Evolutionary conservation across 371 early-diverging fungal species (phyloP).

Genomic region (Mucor irregularis): DNA sequence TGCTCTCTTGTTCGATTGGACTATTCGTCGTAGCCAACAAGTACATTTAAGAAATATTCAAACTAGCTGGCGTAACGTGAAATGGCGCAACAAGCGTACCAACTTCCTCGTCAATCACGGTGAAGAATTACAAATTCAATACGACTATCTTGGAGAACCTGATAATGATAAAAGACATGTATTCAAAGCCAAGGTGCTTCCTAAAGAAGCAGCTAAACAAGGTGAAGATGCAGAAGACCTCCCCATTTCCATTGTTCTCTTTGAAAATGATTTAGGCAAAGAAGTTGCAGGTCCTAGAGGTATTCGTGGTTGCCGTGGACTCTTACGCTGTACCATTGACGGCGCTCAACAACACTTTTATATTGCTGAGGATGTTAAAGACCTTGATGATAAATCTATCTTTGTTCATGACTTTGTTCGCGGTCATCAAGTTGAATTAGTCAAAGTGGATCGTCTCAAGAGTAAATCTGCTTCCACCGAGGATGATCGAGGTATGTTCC

Average conservation of each 20-base stretch:
- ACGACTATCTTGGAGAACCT: constrained; percentile 42
- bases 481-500: constrained; percentile 38
- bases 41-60: constrained; percentile 52
- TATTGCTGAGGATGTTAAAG: constrained; percentile 48
- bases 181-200: constrained; percentile 33
- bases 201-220: constrained; percentile 24
- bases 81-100: constrained; percentile 46
- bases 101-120: constrained; percentile 37
- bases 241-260: constrained; percentile 16
- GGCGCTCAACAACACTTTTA: constrained; percentile 57
- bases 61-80: constrained; percentile 60
- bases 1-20: constrained; percentile 59
- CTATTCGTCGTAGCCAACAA: constrained; percentile 46
- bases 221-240: constrained; percentile 14
- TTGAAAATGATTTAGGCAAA: constrained; percentile 28
- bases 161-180: constrained; percentile 37
- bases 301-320: constrained; percentile 35
- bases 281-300: constrained; percentile 30
- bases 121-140: constrained; percentile 40
- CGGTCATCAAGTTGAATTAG: constrained; percentile 51
- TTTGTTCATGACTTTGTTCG: constrained; percentile 60
- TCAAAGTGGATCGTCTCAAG: constrained; percentile 52
- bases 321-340: constrained; percentile 55
- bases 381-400: constrained; percentile 46
- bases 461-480: constrained; percentile 43